A percentile compares a stretch with the other conserved stretches of the same genome.
Evolutionary conservation across 257 asterid species (phyloP).

Genomic region (Ehretia macrophylla): DNA sequence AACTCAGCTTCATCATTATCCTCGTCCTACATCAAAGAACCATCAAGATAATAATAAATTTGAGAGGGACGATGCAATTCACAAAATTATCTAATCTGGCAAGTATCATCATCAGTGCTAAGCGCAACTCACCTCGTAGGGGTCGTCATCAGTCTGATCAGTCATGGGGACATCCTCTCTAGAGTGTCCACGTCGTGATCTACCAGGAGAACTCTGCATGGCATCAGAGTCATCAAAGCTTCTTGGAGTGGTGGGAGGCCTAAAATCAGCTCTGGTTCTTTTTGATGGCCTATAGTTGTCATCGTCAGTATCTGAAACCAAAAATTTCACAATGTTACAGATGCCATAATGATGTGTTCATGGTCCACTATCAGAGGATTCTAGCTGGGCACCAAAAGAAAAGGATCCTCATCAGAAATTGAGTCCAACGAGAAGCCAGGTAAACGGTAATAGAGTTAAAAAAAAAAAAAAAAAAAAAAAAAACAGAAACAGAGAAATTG

Average conservation of each 20-base stretch:
- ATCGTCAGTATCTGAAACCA: constrained; percentile 77
- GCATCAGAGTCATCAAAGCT: constrained; percentile 70
- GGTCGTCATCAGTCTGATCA: constrained; percentile 85
- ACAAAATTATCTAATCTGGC: background rate
- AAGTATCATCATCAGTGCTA: background rate
- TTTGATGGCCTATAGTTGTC: constrained; percentile 78
- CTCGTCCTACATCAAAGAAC: constrained; percentile 53
- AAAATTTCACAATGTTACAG: no score
- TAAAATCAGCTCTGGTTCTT: constrained; percentile 64
- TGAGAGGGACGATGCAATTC: no score
- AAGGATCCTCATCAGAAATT: background rate
- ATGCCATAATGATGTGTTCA: background rate
- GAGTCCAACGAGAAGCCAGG: background rate
- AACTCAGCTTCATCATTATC: constrained; percentile 80
- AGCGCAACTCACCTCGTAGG: constrained; percentile 45
- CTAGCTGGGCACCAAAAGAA: background rate
- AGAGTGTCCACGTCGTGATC: constrained; percentile 51
- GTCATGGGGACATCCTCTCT: constrained; percentile 84
- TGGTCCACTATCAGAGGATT: no score
- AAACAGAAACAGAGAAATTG: no score
- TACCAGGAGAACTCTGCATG: constrained; percentile 78
- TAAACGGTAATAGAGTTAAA: background rate
- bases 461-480: no score
- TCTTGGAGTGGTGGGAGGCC: constrained; percentile 56
- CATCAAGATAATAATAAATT: constrained; percentile 5